A percentile compares a stretch with the other conserved stretches of the same genome.
Evolutionary conservation across 306 rosid species (phyloP).

Genomic region (peach (Prunus persica)): DNA sequence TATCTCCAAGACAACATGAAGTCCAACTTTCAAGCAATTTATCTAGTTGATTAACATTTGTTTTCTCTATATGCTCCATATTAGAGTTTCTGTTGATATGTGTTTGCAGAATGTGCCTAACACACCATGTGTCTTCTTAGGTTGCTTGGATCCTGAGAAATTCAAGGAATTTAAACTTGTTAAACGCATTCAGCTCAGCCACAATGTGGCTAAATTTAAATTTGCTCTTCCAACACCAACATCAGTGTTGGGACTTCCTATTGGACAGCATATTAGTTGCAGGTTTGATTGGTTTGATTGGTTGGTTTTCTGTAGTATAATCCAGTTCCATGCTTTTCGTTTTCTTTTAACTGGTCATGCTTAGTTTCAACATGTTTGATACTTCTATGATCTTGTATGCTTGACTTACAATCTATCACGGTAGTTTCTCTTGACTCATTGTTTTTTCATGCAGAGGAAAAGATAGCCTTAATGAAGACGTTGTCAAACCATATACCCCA

Average conservation of each 20-base stretch:
- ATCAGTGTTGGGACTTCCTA: constrained; percentile 78
- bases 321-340: not conserved
- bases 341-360: not conserved
- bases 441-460: constrained; percentile 44
- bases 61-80: not conserved
- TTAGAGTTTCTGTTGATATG: not conserved
- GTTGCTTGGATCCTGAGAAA: constrained; percentile 53
- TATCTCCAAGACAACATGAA: not conserved
- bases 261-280: constrained; percentile 66
- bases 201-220: constrained; percentile 52
- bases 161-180: constrained; percentile 62
- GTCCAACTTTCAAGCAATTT: not conserved
- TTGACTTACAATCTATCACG: not conserved
- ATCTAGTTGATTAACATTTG: not conserved
- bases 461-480: constrained; percentile 57
- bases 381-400: not conserved
- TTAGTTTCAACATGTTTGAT: not conserved
- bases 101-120: not conserved
- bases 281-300: constrained; percentile 51
- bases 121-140: constrained; percentile 25
- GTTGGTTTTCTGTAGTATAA: not conserved
- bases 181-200: constrained; percentile 58
- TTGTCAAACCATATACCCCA: constrained; percentile 70
- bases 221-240: constrained; percentile 60
- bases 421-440: not conserved